Percentiles rank a stretch among this genome's conserved stretches.
These are phyloP conservation scores for Beauveria brongniartii DNA, from an alignment of 2,329 filamentous ascomycete genomes.

Conservation along the genomic window DNA sequence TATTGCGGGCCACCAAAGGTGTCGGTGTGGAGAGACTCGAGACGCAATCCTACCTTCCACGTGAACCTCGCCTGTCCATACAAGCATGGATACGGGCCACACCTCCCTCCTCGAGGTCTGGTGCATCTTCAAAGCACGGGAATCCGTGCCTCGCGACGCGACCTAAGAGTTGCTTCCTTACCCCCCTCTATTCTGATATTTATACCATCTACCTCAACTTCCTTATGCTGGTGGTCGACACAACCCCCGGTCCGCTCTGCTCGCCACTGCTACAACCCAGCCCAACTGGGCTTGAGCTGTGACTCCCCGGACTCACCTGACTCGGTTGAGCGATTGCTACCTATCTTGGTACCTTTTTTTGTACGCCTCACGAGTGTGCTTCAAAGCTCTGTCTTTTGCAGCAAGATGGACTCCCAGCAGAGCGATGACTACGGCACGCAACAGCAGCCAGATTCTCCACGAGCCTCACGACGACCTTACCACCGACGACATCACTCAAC, in stretches of 20 bases:
- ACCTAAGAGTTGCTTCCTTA: background rate
- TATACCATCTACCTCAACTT: background rate
- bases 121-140: background rate
- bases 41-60: conserved; percentile 2
- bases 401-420: conserved; percentile 24
- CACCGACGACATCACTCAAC: conserved; percentile 20
- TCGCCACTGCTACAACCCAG: background rate
- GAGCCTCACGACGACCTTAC: conserved; percentile 21
- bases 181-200: background rate
- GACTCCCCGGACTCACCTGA: background rate
- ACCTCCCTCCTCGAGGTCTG: background rate
- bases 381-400: background rate
- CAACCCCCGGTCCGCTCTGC: background rate
- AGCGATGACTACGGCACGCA: conserved; percentile 21
- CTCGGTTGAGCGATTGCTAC: background rate
- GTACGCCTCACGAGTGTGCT: background rate
- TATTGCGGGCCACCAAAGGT: background rate
- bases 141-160: background rate
- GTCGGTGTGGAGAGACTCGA: conserved; percentile 7
- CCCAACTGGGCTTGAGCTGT: background rate
- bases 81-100: background rate
- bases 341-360: background rate
- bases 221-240: background rate
- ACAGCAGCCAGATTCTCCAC: conserved; percentile 24
- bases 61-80: conserved; percentile 7